phyloP scores from a whole-genome alignment of 768 basidiomycete genomes.

The Auricularia auricula-judae region DNA sequence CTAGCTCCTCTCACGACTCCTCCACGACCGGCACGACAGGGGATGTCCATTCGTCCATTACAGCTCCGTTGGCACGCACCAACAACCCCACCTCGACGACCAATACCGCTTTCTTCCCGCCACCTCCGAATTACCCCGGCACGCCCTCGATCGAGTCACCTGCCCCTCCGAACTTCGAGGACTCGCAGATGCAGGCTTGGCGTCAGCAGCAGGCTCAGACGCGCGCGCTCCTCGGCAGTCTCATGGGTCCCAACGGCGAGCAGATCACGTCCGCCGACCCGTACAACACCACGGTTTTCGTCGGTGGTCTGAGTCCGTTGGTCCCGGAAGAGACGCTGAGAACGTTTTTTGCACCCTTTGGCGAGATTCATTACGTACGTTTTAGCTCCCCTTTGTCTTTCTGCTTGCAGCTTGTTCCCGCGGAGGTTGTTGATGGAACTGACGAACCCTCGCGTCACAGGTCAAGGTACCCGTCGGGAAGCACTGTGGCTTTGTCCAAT shows the following conservation, averaged over 20 bases:
- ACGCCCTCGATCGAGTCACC: slow-evolving; percentile 12
- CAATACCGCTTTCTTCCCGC: not conserved
- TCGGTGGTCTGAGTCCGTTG: slow-evolving; percentile 78
- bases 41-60: slow-evolving; percentile 20
- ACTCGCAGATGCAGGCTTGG: slow-evolving; percentile 44
- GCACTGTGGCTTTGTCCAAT: slow-evolving; percentile 94
- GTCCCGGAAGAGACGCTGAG: slow-evolving; percentile 87
- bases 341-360: slow-evolving; percentile 87
- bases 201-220: slow-evolving; percentile 66
- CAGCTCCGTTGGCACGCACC: slow-evolving; percentile 27
- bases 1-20: slow-evolving; percentile 9
- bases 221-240: slow-evolving; percentile 67
- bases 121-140: not conserved
- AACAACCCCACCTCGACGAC: not conserved
- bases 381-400: not conserved
- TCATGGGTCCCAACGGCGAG: slow-evolving; percentile 81
- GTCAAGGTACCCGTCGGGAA: slow-evolving; percentile 96
- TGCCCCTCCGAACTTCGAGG: slow-evolving; percentile 45
- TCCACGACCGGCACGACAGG: slow-evolving; percentile 16
- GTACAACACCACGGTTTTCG: slow-evolving; percentile 95
- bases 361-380: slow-evolving; percentile 83
- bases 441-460: slow-evolving; percentile 24
- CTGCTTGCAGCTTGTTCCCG: not conserved
- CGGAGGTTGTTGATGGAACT: slow-evolving; percentile 8
- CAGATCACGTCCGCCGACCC: slow-evolving; percentile 83